phyloP scores from a whole-genome alignment of 257 asterid species.

The Mentha longifolia region DNA sequence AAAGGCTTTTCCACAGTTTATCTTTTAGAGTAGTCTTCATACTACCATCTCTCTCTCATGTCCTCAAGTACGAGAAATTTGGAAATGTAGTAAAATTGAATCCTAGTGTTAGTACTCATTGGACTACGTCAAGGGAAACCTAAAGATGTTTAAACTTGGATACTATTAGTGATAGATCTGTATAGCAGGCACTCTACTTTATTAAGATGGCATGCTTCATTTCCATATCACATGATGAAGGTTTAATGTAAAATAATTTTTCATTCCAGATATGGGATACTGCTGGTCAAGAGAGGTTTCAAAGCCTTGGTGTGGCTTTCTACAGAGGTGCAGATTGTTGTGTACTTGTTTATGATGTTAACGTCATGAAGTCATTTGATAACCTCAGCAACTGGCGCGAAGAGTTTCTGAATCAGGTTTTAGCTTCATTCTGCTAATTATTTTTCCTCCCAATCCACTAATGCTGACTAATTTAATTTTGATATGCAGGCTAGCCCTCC shows the following conservation, averaged over 20 bases:
- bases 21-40: too few relatives aligned
- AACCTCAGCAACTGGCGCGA: conserved; percentile 70
- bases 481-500: conserved; percentile 63
- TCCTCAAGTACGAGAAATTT: too few relatives aligned
- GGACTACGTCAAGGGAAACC: too few relatives aligned
- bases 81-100: too few relatives aligned
- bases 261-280: conserved; percentile 67
- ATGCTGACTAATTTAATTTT: conserved; percentile 9
- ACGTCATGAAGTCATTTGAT: conserved; percentile 44
- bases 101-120: too few relatives aligned
- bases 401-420: conserved; percentile 70
- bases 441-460: conserved; percentile 21
- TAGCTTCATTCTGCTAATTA: conserved; percentile 22
- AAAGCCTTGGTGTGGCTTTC: conserved; percentile 81
- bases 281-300: conserved; percentile 79
- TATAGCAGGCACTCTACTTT: too few relatives aligned
- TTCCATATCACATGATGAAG: too few relatives aligned
- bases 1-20: too few relatives aligned
- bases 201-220: too few relatives aligned
- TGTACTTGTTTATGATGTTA: conserved; percentile 37
- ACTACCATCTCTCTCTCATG: too few relatives aligned
- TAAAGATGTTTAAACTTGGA: too few relatives aligned
- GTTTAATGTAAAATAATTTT: background rate
- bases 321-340: conserved; percentile 78
- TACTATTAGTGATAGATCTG: too few relatives aligned